These are phyloP conservation scores for Platismatia glauca DNA, from an alignment of 495 filamentous ascomycete genomes.

Conservation along the genomic window DNA sequence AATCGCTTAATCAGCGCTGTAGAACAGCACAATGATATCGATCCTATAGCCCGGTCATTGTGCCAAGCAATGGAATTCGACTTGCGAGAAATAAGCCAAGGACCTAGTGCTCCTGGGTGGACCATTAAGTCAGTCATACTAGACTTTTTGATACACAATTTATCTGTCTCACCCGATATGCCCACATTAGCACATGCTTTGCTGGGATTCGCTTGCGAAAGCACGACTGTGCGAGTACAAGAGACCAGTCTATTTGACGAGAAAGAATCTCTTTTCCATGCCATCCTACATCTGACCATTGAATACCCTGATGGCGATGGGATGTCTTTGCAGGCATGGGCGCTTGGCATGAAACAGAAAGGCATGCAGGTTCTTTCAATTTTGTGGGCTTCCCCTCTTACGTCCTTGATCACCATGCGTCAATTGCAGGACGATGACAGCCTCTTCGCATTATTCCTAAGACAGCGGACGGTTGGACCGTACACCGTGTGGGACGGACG, in stretches of 20 bases:
- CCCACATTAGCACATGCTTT: constrained; percentile 85
- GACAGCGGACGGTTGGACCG: constrained; percentile 53
- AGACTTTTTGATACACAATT: constrained; percentile 69
- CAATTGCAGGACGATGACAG: constrained; percentile 72
- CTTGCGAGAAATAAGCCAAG: constrained; percentile 53
- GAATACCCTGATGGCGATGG: constrained; percentile 52
- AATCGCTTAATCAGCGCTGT: constrained; percentile 65
- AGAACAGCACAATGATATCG: constrained; percentile 58
- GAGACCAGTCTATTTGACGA: constrained; percentile 54
- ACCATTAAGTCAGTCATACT: constrained; percentile 69
- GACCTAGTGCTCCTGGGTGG: constrained; percentile 56
- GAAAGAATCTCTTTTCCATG: constrained; percentile 71
- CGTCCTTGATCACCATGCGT: constrained; percentile 57
- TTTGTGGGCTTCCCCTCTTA: constrained; percentile 79
- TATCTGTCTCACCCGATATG: constrained; percentile 56
- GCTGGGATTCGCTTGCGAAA: constrained; percentile 73
- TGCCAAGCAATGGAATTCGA: constrained; percentile 53
- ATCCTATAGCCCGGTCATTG: constrained; percentile 59
- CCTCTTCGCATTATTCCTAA: constrained; percentile 57
- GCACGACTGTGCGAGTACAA: constrained; percentile 54
- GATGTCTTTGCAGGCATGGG: constrained; percentile 59
- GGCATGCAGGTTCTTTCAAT: constrained; percentile 68
- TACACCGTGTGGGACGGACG: constrained; percentile 61
- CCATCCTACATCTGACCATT: constrained; percentile 57
- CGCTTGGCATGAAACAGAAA: constrained; percentile 60